Conservation (phyloP, 2,329 filamentous ascomycete species). For the Zarea fungicola region DNA sequence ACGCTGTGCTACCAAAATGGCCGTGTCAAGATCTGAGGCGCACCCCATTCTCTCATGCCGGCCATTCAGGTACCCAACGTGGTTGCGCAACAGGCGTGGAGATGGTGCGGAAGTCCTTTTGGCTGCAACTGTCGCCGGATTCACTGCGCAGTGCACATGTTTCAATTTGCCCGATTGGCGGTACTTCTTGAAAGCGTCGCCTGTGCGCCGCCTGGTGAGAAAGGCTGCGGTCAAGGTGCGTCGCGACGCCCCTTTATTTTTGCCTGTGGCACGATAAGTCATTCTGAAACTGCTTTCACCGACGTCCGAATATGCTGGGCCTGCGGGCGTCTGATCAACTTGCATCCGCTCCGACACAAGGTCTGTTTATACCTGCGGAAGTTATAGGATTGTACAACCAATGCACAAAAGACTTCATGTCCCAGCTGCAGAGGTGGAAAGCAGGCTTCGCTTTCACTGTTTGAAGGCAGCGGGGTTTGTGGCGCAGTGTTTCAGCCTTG, state of each 20-base stretch:
- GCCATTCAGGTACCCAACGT: not conserved
- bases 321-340: too few relatives aligned
- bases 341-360: too few relatives aligned
- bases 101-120: not conserved
- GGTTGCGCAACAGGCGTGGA: not conserved
- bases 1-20: not conserved
- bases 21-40: not conserved
- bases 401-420: too few relatives aligned
- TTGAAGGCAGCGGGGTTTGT: too few relatives aligned
- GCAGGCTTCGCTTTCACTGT: too few relatives aligned
- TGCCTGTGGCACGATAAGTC: not conserved
- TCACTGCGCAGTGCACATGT: not conserved
- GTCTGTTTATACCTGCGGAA: too few relatives aligned
- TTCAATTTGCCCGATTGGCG: not conserved
- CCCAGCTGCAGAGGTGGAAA: too few relatives aligned
- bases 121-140: not conserved
- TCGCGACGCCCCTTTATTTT: not conserved
- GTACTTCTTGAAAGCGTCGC: not conserved
- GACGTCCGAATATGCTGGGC: too few relatives aligned
- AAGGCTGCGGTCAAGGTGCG: not conserved
- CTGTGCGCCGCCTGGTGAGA: not conserved
- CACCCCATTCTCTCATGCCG: not conserved
- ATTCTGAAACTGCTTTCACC: too few relatives aligned
- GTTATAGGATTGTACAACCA: too few relatives aligned
- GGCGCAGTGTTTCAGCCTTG: too few relatives aligned